A percentile compares a stretch with the other conserved stretches of the same genome.
These are phyloP conservation scores for Thalassiosira hispida DNA, from an alignment of 352 stramenopile genomes.

Conservation along the genomic window DNA sequence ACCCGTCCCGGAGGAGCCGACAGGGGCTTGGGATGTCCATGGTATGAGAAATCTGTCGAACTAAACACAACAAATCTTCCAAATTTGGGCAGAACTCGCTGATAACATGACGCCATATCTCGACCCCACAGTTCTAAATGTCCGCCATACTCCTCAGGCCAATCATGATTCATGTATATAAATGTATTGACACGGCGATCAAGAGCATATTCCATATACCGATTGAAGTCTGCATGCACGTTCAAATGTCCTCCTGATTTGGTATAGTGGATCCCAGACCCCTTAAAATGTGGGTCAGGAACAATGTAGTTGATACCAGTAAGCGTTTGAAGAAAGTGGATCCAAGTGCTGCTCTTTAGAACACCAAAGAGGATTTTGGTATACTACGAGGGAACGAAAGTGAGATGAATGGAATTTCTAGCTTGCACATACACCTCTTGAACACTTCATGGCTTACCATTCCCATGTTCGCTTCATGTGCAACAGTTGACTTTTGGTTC, in stretches of 20 bases:
- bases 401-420: too few relatives aligned
- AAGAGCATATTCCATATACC: conserved; percentile 15
- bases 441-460: too few relatives aligned
- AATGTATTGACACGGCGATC: conserved; percentile 52
- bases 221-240: conserved; percentile 53
- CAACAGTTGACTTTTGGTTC: conserved; percentile 2
- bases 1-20: conserved; percentile 12
- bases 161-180: conserved; percentile 52
- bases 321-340: conserved; percentile 38
- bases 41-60: conserved; percentile 53
- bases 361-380: conserved; percentile 28
- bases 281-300: conserved; percentile 40
- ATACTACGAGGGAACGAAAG: too few relatives aligned
- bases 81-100: conserved; percentile 24
- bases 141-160: conserved; percentile 35
- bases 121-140: conserved; percentile 44
- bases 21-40: conserved; percentile 49
- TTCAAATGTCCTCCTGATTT: conserved; percentile 35
- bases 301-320: conserved; percentile 39
- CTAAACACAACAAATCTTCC: conserved; percentile 49
- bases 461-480: conserved; percentile 29
- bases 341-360: conserved; percentile 34
- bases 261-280: conserved; percentile 44
- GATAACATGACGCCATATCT: conserved; percentile 39
- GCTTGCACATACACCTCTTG: too few relatives aligned